Evolutionary conservation across 495 filamentous ascomycete genomes (phyloP), one percentile per base, ranked within the genome.

Genomic region (Ramalina intermedia): DNA sequence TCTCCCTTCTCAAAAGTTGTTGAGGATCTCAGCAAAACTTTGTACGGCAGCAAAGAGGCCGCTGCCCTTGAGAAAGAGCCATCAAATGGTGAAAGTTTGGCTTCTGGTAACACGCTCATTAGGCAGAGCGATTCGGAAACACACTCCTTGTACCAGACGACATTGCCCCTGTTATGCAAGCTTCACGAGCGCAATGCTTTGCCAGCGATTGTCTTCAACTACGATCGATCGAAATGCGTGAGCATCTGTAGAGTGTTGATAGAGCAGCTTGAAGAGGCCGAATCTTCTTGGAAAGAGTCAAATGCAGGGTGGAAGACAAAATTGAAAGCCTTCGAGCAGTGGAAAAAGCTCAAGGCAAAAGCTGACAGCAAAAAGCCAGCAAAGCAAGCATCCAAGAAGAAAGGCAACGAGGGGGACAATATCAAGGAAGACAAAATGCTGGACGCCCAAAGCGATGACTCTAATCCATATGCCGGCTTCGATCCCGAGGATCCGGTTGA

Each of bases 161-260:
- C 74, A 3, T 65, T 87, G 18, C 74, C 79, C 0, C 58, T 87
- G 29, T 66, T 86, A 0, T 66, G 61, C 23, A 69, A 76, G 13
- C 70, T 90, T 1, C 74, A 86, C 44, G 62, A 68, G 2, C 70
- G 74, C 49, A 70, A 74, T 47, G 82, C 80, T 2, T 68, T 90
- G 5, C 85, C 85, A 0, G 83, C 81, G 0, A 73, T 90, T 14
- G 52, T 88, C 5, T 88, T 90, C 69, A 85, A 84, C 49, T 88
- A 81, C 57, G 81, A 87, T 49, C 73, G 84, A 35, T 52, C 48
- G 1, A 57, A 61, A 17, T 89, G 84, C 50, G 82, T 87, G 61
- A 53, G 55, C 2, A 69, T 84, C 13, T 70, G 69, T 40, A 35
- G 50, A 4, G 41, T 60, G 4, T 37, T 88, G 1, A 41, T 79